These are phyloP conservation scores for Cerioporus squamosus DNA, from an alignment of 1,284 basidiomycete genomes.

Conservation along the genomic window DNA sequence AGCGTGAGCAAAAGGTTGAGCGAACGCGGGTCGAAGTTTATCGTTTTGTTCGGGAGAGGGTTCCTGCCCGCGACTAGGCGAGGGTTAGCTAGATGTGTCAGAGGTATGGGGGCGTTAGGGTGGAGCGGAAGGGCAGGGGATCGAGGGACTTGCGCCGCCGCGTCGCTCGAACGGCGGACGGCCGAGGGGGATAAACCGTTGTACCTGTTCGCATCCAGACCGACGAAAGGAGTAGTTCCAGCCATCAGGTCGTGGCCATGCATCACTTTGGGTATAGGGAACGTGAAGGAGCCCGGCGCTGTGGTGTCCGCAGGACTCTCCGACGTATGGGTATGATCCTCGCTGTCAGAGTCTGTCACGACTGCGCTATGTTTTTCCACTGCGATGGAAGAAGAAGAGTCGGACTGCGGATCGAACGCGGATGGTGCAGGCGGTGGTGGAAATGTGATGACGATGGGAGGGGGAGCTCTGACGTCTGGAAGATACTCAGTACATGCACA, in stretches of 20 bases:
- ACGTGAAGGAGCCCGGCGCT: not conserved
- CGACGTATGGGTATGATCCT: constrained; percentile 1
- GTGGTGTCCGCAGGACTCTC: constrained; percentile 4
- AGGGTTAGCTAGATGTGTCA: not conserved
- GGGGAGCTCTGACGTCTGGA: constrained; percentile 65
- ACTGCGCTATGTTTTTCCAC: not conserved
- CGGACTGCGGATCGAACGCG: not conserved
- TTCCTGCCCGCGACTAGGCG: constrained; percentile 12
- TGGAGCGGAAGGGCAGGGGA: constrained; percentile 1
- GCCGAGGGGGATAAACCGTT: constrained; percentile 38
- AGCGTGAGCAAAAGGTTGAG: constrained; percentile 63
- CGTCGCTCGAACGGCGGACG: constrained; percentile 1
- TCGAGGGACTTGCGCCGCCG: not conserved
- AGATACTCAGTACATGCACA: not conserved
- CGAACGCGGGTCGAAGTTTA: constrained; percentile 58
- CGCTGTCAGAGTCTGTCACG: constrained; percentile 13
- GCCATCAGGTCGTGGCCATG: constrained; percentile 9
- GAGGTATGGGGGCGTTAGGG: not conserved
- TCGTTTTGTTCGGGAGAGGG: constrained; percentile 52
- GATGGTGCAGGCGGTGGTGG: constrained; percentile 42
- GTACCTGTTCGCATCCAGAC: constrained; percentile 46
- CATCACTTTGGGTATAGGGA: not conserved
- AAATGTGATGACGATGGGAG: constrained; percentile 61
- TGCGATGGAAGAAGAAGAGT: not conserved
- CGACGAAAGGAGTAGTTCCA: constrained; percentile 37